Base-by-base conservation (phyloP, 2,329 filamentous ascomycete species). In the Thelonectria olida region DNA sequence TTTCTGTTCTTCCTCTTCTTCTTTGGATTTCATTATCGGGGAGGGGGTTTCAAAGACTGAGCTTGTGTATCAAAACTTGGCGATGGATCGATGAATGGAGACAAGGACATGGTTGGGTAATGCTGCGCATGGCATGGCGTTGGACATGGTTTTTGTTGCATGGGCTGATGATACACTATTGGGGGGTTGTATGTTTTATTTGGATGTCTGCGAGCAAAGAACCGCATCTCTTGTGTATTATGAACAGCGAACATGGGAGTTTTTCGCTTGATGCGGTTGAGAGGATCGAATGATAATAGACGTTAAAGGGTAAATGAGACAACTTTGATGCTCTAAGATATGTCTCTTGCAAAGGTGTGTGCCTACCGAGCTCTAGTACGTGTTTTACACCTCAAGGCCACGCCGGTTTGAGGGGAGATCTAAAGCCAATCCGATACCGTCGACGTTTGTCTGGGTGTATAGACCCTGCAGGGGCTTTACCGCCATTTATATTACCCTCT, bases 101-200 rank as follows among this genome's bases (percentile, higher is more conserved):
- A 54, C 28, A 44, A 47, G 19, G 44, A 38, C 54, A 58, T 58
- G 58, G 66, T 67, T 71, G 64, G 64, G 66, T 71, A 71, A 67
- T 69, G 59, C 49, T 62, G 57, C 54, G 67, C 57, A 57, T 61
- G 47, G 61, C 64, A 66, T 69, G 69, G 69, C 69, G 69, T 71
- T 72, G 58, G 63, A 66, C 59, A 66, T 66, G 62, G 50, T 58
- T 65, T 56, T 61, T 64, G 61, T 63, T 62, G 63, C 61, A 66
- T 65, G 58, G 57, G 58, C 41, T 45, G 58, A 57, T 58, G 58
- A 61, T 61, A 56, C 39, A 47, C 27, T 52, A 12, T 47, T 23
- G 39, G 52, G 27, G 52, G 52, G 51, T 13, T 52, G 47, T 25
- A 56, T 52, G 47, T 51, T 55, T 61, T 55, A 52, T 34, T 48